Evolutionary conservation across 2,329 filamentous ascomycete species (phyloP), one percentile per base, ranked within the genome.

Genomic region (Neofusicoccum umdonicola): DNA sequence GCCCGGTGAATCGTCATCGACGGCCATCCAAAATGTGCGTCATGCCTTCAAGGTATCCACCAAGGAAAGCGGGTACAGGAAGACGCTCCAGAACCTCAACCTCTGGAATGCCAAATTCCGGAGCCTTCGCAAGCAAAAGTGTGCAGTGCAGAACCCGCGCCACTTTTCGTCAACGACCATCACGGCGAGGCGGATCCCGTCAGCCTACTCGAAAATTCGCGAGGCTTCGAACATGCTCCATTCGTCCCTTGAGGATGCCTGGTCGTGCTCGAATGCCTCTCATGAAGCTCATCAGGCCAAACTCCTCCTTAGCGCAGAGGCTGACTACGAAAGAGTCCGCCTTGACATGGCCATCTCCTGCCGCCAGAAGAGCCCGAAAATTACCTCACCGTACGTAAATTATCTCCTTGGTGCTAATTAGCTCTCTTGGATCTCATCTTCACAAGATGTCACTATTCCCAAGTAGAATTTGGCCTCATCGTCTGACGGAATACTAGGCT

Each of bases 341-440:
- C 66, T 73, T 4, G 70, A 72, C 42, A 66, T 72, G 17, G 71
- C 68, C 4, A 71, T 72, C 54, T 72, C 69, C 4, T 72, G 69
- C 56, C 66, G 69, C 6, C 58, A 67, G 9, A 68, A 58, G 31
- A 31, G 12, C 27, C 13, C 12, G 0, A 27, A 42, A 13, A 31
- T 37, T 6, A 34, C 11, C 37, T 5, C 41, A 50, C 9, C 27
- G 27, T 57, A 22, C n/a, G 39, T 44, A 9, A 34, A 6, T 34
- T 8, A 4, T 17, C 15, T 4, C 1, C 4, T 2, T 3, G 17
- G 3, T 11, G 9, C 9, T 1, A 31, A 31, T 31, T 31, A 22
- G 27, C 27, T 7, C 27, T 31, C 27, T 1, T 22, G 3, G 22
- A 22, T 22, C 22, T 22, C 3, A 22, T 22, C 19, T 22, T 22